Conservation (phyloP, 441 rosid species). For the Isatis lusitanica region DNA sequence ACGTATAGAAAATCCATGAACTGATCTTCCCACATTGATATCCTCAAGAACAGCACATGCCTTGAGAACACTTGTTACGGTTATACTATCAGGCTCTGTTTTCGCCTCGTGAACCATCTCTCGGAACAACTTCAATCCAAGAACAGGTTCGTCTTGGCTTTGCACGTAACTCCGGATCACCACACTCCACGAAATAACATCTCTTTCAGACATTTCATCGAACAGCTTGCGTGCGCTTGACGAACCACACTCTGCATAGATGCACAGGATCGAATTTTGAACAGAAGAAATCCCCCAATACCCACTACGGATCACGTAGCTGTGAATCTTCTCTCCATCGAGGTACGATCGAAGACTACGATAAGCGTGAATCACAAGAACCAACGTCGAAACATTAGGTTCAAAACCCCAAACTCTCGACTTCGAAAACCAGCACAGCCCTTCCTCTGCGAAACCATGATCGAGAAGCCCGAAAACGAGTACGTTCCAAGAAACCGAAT, state of each 20-base stretch:
- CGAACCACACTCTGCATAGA: slow-evolving; percentile 39
- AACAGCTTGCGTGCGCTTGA: slow-evolving; percentile 43
- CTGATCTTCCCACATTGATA: slow-evolving; percentile 42
- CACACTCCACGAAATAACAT: slow-evolving; percentile 63
- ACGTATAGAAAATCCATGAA: slow-evolving; percentile 49
- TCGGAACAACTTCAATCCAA: slow-evolving; percentile 41
- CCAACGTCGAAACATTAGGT: slow-evolving; percentile 56
- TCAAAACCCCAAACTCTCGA: slow-evolving; percentile 58
- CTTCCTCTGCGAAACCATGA: slow-evolving; percentile 46
- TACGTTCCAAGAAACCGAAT: slow-evolving; percentile 77
- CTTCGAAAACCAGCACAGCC: slow-evolving; percentile 50
- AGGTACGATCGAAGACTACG: slow-evolving; percentile 26
- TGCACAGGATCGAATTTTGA: slow-evolving; percentile 56
- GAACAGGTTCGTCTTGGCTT: slow-evolving; percentile 36
- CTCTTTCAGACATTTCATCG: slow-evolving; percentile 57
- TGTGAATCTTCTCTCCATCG: slow-evolving; percentile 45
- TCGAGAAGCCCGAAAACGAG: slow-evolving; percentile 52
- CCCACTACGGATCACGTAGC: slow-evolving; percentile 54
- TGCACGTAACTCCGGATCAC: slow-evolving; percentile 48
- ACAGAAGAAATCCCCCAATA: slow-evolving; percentile 42
- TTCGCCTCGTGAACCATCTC: slow-evolving; percentile 41
- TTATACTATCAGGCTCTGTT: slow-evolving; percentile 47
- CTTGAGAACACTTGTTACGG: slow-evolving; percentile 51
- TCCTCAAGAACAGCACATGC: slow-evolving; percentile 44
- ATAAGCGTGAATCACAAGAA: slow-evolving; percentile 55